These are phyloP conservation scores for Trichoderma endophyticum DNA, from an alignment of 2,329 filamentous ascomycete species.

Conservation along the genomic window DNA sequence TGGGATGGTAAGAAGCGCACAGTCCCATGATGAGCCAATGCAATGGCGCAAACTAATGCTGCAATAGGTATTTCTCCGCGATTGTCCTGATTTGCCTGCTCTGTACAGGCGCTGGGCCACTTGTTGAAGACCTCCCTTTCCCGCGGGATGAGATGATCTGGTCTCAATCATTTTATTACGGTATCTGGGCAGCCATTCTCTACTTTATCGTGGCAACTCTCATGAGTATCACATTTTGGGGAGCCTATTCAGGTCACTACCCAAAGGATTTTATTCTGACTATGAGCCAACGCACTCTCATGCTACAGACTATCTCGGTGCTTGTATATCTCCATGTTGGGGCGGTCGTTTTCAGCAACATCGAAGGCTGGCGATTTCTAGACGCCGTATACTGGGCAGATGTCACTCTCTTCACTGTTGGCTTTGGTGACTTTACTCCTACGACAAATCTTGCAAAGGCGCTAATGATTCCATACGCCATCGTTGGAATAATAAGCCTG, in stretches of 20 bases:
- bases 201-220: conserved; percentile 78
- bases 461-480: conserved; percentile 77
- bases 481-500: conserved; percentile 79
- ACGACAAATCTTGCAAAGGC: conserved; percentile 57
- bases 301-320: conserved; percentile 85
- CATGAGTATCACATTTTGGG: conserved; percentile 75
- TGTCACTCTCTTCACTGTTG: conserved; percentile 64
- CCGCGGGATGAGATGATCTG: conserved; percentile 50
- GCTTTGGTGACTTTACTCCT: conserved; percentile 56
- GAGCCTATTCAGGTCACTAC: conserved; percentile 68
- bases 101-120: neutral
- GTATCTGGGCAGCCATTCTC: conserved; percentile 71
- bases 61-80: conserved; percentile 47
- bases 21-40: neutral
- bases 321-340: conserved; percentile 78
- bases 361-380: conserved; percentile 73
- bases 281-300: conserved; percentile 78
- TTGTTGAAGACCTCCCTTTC: conserved; percentile 22
- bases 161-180: conserved; percentile 87
- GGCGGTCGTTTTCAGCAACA: conserved; percentile 67
- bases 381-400: conserved; percentile 80
- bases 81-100: conserved; percentile 63
- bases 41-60: neutral
- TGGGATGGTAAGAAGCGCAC: conserved; percentile 61
- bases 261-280: conserved; percentile 75